These are phyloP conservation scores for Terfezia claveryi DNA, from an alignment of 495 filamentous ascomycete genomes.

Conservation along the genomic window DNA sequence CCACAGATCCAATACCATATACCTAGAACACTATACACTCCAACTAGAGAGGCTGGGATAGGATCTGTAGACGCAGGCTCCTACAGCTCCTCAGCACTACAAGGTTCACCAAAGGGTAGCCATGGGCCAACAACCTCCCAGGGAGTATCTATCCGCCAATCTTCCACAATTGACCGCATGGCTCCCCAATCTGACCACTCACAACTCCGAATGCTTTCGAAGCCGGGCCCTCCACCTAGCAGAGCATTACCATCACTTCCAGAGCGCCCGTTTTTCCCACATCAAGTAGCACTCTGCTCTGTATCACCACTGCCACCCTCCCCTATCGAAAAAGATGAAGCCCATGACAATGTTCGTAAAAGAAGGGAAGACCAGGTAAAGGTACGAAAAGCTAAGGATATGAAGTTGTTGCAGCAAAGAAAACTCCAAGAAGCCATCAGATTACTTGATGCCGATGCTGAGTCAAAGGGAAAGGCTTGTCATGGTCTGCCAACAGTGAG, in stretches of 20 bases:
- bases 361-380: constrained; percentile 15
- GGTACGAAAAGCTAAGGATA: constrained; percentile 15
- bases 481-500: too few species aligned
- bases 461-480: not conserved
- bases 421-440: constrained; percentile 5
- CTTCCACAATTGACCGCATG: too few species aligned
- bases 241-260: constrained; percentile 23
- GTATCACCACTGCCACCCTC: not conserved
- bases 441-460: not conserved
- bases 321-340: constrained; percentile 1
- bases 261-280: not conserved
- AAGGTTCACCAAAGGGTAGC: too few species aligned
- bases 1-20: too few species aligned
- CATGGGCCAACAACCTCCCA: too few species aligned
- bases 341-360: constrained; percentile 4
- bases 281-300: too few species aligned
- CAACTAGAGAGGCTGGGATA: too few species aligned
- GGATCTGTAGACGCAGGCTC: too few species aligned
- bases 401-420: constrained; percentile 9
- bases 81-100: too few species aligned
- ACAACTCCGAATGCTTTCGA: constrained; percentile 8
- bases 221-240: constrained; percentile 23
- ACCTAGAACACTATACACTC: too few species aligned
- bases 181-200: too few species aligned
- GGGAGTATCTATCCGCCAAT: too few species aligned